Conservation (phyloP, 1,284 basidiomycete genomes). For the Takashimella koratensis region DNA sequence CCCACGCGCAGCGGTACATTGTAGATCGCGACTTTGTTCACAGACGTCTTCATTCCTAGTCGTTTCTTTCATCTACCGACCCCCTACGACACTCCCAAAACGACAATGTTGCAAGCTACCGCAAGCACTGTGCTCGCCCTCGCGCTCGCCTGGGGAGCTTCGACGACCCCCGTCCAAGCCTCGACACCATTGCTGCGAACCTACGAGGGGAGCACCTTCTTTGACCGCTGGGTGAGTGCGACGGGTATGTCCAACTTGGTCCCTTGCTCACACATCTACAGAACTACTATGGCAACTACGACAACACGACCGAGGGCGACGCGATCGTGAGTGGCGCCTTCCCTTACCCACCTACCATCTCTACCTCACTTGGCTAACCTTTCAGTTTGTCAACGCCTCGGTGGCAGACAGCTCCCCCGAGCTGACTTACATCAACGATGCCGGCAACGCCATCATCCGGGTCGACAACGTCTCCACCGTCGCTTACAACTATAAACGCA, state of each 20-base stretch:
- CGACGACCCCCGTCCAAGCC: background rate
- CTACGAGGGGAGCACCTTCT: conserved; percentile 19
- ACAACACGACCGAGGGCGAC: conserved; percentile 25
- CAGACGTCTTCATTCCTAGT: too few species aligned
- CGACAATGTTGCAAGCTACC: background rate
- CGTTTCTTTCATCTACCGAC: too few species aligned
- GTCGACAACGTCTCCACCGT: conserved; percentile 38
- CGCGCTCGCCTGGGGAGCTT: background rate
- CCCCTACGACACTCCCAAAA: too few species aligned
- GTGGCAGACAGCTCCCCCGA: conserved; percentile 52
- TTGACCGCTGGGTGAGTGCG: conserved; percentile 21
- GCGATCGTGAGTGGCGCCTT: conserved; percentile 9
- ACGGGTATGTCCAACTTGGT: conserved; percentile 6
- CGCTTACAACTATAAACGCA: conserved; percentile 62
- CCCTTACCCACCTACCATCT: background rate
- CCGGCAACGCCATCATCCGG: conserved; percentile 62
- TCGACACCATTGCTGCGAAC: conserved; percentile 11
- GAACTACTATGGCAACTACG: conserved; percentile 6
- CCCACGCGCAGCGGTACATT: too few species aligned
- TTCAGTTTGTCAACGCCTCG: conserved; percentile 55
- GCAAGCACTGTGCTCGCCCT: background rate
- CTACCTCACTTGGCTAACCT: background rate
- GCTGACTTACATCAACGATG: conserved; percentile 62
- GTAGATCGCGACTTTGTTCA: too few species aligned
- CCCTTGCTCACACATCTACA: conserved; percentile 46